Conservation (phyloP, 257 asterid genomes). For the Avicennia marina region DNA sequence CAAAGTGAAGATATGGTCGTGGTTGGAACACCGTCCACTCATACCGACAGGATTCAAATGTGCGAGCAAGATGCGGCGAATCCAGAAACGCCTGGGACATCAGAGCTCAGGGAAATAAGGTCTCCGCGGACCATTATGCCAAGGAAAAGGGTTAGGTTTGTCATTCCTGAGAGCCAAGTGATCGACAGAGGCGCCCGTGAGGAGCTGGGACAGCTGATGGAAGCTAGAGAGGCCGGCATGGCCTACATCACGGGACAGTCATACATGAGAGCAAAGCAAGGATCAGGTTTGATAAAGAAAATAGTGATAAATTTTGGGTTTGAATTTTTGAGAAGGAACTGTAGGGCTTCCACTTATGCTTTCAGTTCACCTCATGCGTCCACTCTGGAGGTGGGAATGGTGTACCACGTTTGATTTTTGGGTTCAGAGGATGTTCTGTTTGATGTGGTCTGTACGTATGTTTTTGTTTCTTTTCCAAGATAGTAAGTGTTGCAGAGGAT, state of each 20-base stretch:
- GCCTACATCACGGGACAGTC: slow-evolving; percentile 87
- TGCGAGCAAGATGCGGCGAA: slow-evolving; percentile 26
- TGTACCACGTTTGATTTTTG: slow-evolving; percentile 45
- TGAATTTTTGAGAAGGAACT: slow-evolving; percentile 75
- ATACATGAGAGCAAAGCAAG: slow-evolving; percentile 68
- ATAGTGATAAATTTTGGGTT: slow-evolving; percentile 61
- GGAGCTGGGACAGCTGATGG: slow-evolving; percentile 62
- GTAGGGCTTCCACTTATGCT: slow-evolving; percentile 59
- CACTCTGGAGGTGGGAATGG: slow-evolving; percentile 89
- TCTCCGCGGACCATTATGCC: slow-evolving; percentile 23
- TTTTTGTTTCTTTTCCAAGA: too few relatives aligned
- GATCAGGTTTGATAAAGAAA: slow-evolving; percentile 62
- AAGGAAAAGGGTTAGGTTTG: slow-evolving; percentile 63
- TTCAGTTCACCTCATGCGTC: slow-evolving; percentile 74
- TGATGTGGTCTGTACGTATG: too few relatives aligned
- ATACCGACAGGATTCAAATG: slow-evolving; percentile 34
- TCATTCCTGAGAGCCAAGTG: slow-evolving; percentile 56
- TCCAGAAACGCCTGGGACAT: slow-evolving; percentile 12
- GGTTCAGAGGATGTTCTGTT: too few relatives aligned
- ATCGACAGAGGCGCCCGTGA: slow-evolving; percentile 37
- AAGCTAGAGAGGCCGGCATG: slow-evolving; percentile 78
- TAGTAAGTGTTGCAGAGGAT: too few relatives aligned
- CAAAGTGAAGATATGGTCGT: slow-evolving; percentile 40
- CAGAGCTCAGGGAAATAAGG: slow-evolving; percentile 21
- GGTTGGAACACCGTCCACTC: slow-evolving; percentile 60